These are phyloP conservation scores for Pleurotus platypus DNA, from an alignment of 768 basidiomycete species.

Conservation along the genomic window DNA sequence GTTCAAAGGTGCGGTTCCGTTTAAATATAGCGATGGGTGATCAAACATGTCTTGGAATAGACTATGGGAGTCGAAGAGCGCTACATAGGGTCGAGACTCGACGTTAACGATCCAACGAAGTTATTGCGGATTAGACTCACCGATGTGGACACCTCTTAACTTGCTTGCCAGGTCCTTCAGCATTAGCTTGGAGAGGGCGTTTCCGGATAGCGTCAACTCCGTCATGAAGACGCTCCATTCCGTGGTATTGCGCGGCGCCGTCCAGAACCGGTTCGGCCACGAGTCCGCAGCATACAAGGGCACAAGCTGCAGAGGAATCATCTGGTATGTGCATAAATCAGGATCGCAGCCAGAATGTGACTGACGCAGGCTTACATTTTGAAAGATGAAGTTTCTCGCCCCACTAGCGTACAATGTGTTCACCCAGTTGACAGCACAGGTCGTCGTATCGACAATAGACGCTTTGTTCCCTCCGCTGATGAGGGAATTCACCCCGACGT, in stretches of 20 bases:
- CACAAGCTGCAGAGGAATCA: slow-evolving; percentile 37
- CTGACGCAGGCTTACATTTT: slow-evolving; percentile 34
- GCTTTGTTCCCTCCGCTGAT: slow-evolving; percentile 32
- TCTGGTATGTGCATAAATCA: slow-evolving; percentile 17
- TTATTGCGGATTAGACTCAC: slow-evolving; percentile 20
- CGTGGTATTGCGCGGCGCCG: slow-evolving; percentile 29
- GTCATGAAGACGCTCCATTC: slow-evolving; percentile 37
- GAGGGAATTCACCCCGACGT: slow-evolving; percentile 37
- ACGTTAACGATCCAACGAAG: neutral
- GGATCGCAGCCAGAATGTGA: too few species aligned
- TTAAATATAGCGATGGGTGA: slow-evolving; percentile 36
- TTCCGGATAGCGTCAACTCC: slow-evolving; percentile 31
- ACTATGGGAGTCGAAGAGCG: slow-evolving; percentile 38
- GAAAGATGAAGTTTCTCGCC: slow-evolving; percentile 46
- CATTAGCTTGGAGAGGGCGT: slow-evolving; percentile 30
- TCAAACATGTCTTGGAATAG: slow-evolving; percentile 38
- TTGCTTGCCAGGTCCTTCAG: slow-evolving; percentile 27
- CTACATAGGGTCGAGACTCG: slow-evolving; percentile 13
- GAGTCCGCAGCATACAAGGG: slow-evolving; percentile 29
- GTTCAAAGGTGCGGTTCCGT: slow-evolving; percentile 48
- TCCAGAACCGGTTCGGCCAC: slow-evolving; percentile 33
- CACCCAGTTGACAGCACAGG: slow-evolving; percentile 40
- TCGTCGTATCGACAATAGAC: slow-evolving; percentile 38
- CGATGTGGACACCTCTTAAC: slow-evolving; percentile 39
- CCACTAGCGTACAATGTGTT: slow-evolving; percentile 37